Evolutionary conservation across 1,139 yeast genomes (phyloP), one percentile per base, ranked within the genome.

Genomic region (Magnusiomyces fungicola): DNA sequence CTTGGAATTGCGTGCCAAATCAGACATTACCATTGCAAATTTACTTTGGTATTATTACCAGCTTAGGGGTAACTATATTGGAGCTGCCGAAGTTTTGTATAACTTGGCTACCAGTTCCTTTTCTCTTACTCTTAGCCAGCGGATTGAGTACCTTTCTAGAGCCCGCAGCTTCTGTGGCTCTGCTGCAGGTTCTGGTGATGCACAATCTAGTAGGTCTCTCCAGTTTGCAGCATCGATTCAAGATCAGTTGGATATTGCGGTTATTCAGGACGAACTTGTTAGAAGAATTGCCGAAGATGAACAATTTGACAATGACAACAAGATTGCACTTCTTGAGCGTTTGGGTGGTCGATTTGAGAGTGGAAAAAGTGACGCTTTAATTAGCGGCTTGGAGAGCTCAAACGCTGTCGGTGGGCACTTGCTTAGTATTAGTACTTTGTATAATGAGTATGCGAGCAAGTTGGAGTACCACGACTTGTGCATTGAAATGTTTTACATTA

Each of bases 101-200:
- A 74, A 80, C 7, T 70, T 92, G 54, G 83, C 97, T 0, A 72
- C 80, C 22, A 81, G 95, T 25, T 53, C 56, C 21, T 89, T 89
- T 64, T 76, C 76, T 14, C 72, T 92, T 50, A 69, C 76, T 38
- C 73, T 92, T 54, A 74, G 77, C 38, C 83, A 84, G 59, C 77
- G 98, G 64, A 83, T 92, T 46, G 97, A 90, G 65, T 89, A 79
- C 61, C 73, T 92, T 53, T 86, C 97, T 1, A 78, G 97, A 57
- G 97, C 97, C 0, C 85, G 84, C 64, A 96, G 96, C 2, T 90
- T 87, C 70, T 86, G 96, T 63, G 86, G 86, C 61, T 83, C 95
- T 65, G 81, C 80, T 29, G 81, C 92, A 56, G 84, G 94, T 22
- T 89, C 94, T 30, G 79, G 76, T 53, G 74, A 82, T 59, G 76